Evolutionary conservation across 768 basidiomycete genomes (phyloP).

Genomic region (Boletus sensibilis): DNA sequence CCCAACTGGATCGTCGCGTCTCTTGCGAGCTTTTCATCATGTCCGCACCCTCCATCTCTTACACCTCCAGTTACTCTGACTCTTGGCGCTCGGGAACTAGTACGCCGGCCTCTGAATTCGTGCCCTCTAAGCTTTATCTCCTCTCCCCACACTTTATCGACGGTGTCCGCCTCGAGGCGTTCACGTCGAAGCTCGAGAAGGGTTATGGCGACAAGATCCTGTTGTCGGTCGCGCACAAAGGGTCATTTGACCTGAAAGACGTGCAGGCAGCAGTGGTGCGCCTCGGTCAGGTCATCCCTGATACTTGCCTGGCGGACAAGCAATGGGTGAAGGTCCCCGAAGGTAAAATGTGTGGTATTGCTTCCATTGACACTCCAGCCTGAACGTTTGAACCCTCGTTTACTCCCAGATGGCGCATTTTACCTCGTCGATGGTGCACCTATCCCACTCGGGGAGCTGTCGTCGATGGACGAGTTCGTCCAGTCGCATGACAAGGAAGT

Average conservation of each 20-base stretch:
- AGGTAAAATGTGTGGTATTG: constrained; percentile 7
- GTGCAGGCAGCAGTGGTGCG: constrained; percentile 7
- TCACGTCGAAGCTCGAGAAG: constrained; percentile 24
- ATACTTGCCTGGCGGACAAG: constrained; percentile 1
- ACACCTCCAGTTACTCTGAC: constrained; percentile 15
- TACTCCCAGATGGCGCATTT: constrained; percentile 5
- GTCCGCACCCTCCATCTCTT: constrained; percentile 14
- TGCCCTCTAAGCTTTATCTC: constrained; percentile 20
- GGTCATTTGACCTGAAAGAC: constrained; percentile 5
- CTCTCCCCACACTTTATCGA: constrained; percentile 22
- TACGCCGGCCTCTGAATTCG: constrained; percentile 28
- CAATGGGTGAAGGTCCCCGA: constrained; percentile 22
- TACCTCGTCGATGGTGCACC: constrained; percentile 19
- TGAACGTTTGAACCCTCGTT: neutral
- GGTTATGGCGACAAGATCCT: constrained; percentile 30
- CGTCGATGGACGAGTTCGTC: constrained; percentile 19
- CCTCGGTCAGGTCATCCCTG: constrained; percentile 15
- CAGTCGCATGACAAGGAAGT: constrained; percentile 2
- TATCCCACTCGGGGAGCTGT: constrained; percentile 6
- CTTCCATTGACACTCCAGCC: neutral
- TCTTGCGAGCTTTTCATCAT: constrained; percentile 16
- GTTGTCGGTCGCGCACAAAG: constrained; percentile 20
- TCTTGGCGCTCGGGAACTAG: constrained; percentile 19
- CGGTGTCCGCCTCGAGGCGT: constrained; percentile 9
- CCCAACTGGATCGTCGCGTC: neutral